Evolutionary conservation across 106 monocot species (phyloP).

Genomic region (Dendrobium chrysotoxum): DNA sequence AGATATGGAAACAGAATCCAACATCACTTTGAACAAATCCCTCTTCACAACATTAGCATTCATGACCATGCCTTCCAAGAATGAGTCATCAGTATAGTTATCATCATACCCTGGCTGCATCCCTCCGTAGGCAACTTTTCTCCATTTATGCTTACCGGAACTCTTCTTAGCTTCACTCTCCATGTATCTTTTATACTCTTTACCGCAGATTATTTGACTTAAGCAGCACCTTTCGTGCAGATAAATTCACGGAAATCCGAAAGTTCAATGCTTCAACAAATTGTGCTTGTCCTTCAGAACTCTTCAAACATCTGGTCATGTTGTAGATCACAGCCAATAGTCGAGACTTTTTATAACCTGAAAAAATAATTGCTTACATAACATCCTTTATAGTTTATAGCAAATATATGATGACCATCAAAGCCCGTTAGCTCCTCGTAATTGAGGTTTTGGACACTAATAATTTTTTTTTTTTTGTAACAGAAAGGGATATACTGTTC

Average conservation of each 20-base stretch:
- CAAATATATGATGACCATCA: background rate
- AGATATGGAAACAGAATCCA: conserved; percentile 79
- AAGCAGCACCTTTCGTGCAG: background rate
- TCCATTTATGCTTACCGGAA: conserved; percentile 48
- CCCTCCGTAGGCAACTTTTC: conserved; percentile 89
- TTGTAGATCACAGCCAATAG: background rate
- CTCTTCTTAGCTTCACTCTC: conserved; percentile 17
- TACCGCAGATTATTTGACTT: background rate
- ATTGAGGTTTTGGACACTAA: background rate
- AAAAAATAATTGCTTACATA: background rate
- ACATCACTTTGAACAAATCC: conserved; percentile 63
- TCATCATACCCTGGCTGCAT: conserved; percentile 87
- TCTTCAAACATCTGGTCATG: background rate
- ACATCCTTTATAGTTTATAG: background rate
- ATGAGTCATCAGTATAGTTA: conserved; percentile 82
- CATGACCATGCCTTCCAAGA: conserved; percentile 92
- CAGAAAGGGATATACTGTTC: too few species aligned
- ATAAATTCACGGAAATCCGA: too few species aligned
- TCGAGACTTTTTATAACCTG: background rate
- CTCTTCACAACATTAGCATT: conserved; percentile 97
- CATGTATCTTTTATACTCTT: conserved; percentile 10
- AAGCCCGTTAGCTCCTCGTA: background rate
- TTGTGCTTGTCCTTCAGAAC: background rate
- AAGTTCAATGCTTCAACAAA: background rate
- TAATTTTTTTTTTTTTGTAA: too few species aligned